Conservation (phyloP, 805 yeast genomes). For the Lipomyces yamanashiensis region DNA sequence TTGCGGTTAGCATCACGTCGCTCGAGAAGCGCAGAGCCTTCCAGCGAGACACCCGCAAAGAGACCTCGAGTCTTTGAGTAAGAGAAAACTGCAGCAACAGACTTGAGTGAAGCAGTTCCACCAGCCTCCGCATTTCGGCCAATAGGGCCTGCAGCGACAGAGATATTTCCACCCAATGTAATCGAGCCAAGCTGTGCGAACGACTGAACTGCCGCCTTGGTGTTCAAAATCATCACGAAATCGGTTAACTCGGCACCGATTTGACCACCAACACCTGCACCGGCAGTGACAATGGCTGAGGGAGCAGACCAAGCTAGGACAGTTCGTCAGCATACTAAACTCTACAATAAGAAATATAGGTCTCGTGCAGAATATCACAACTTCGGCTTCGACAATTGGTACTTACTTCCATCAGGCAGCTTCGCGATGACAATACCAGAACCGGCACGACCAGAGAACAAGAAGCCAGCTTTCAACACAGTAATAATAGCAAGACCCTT, state of each 20-base stretch:
- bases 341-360: neutral
- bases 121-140: slow-evolving; percentile 98
- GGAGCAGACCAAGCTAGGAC: slow-evolving; percentile 89
- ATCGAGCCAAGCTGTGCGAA: slow-evolving; percentile 94
- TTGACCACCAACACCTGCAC: slow-evolving; percentile 97
- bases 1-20: slow-evolving; percentile 96
- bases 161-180: slow-evolving; percentile 91
- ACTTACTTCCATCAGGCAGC: slow-evolving; percentile 75
- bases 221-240: slow-evolving; percentile 89
- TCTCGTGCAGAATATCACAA: neutral
- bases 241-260: slow-evolving; percentile 96
- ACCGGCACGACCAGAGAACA: slow-evolving; percentile 96
- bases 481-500: slow-evolving; percentile 91
- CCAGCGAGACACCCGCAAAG: slow-evolving; percentile 95
- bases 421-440: slow-evolving; percentile 95
- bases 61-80: slow-evolving; percentile 96
- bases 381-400: neutral
- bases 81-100: slow-evolving; percentile 88
- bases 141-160: slow-evolving; percentile 96
- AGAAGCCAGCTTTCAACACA: slow-evolving; percentile 94
- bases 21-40: slow-evolving; percentile 95
- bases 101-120: slow-evolving; percentile 85
- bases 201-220: slow-evolving; percentile 85
- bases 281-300: slow-evolving; percentile 91
- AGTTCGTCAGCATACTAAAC: slow-evolving; percentile 10